A percentile compares a stretch with the other conserved stretches of the same genome.
phyloP scores from a whole-genome alignment of 2,329 filamentous ascomycete species.

The Fusarium sp. region DNA sequence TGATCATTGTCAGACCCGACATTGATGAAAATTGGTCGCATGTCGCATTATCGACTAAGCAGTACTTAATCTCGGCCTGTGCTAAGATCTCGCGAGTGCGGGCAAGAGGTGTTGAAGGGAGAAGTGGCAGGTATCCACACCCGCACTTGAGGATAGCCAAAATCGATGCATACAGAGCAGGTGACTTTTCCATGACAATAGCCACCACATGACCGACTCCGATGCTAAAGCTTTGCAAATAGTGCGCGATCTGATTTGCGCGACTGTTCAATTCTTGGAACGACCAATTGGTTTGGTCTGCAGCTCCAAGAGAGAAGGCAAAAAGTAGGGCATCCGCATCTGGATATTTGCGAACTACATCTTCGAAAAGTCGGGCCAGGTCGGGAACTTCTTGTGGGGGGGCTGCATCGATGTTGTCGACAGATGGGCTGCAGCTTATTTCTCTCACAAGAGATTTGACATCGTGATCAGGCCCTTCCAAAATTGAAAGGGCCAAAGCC shows the following conservation, averaged over 20 bases:
- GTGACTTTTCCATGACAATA: slow-evolving; percentile 82
- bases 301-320: slow-evolving; percentile 53
- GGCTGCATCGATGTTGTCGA: slow-evolving; percentile 59
- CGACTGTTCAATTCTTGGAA: slow-evolving; percentile 73
- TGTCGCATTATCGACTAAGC: slow-evolving; percentile 56
- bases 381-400: slow-evolving; percentile 55
- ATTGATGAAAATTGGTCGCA: slow-evolving; percentile 26
- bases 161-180: slow-evolving; percentile 78
- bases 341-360: slow-evolving; percentile 61
- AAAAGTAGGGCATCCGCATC: slow-evolving; percentile 74
- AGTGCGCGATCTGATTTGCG: slow-evolving; percentile 72
- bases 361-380: slow-evolving; percentile 67
- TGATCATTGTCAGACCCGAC: slow-evolving; percentile 45
- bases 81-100: slow-evolving; percentile 71
- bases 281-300: slow-evolving; percentile 61
- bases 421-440: slow-evolving; percentile 58
- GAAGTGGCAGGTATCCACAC: slow-evolving; percentile 82
- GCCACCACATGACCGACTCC: slow-evolving; percentile 71
- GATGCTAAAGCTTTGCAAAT: slow-evolving; percentile 63
- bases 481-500: slow-evolving; percentile 55
- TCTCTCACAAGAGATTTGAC: slow-evolving; percentile 29
- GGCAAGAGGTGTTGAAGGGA: slow-evolving; percentile 75
- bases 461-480: slow-evolving; percentile 42
- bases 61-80: slow-evolving; percentile 66
- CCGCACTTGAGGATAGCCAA: slow-evolving; percentile 80